Evolutionary conservation across 2,329 filamentous ascomycete species (phyloP).

Genomic region (Cercospora sesami): DNA sequence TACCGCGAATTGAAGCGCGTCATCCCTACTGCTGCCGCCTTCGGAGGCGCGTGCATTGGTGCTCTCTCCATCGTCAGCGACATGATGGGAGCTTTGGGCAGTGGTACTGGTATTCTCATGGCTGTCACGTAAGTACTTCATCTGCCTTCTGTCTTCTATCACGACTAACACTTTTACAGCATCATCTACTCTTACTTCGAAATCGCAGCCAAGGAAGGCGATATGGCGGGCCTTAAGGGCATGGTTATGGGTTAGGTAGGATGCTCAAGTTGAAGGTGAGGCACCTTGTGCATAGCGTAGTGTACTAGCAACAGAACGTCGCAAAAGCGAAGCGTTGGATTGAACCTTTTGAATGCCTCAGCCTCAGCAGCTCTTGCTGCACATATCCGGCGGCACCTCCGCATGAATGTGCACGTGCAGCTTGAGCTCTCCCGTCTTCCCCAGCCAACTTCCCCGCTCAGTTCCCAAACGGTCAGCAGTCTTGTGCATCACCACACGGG

Average conservation of each 20-base stretch:
- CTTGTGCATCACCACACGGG: constrained; percentile 16
- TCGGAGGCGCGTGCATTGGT: constrained; percentile 98
- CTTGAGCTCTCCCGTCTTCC: constrained; percentile 9
- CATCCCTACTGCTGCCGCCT: constrained; percentile 95
- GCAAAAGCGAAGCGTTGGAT: constrained; percentile 4
- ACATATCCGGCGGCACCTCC: neutral
- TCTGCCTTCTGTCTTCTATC: neutral
- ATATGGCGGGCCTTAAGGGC: constrained; percentile 75
- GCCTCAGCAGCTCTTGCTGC: neutral
- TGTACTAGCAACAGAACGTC: constrained; percentile 17
- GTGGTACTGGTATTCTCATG: constrained; percentile 94
- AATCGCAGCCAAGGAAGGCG: constrained; percentile 97
- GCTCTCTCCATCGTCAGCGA: constrained; percentile 93
- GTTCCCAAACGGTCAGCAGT: constrained; percentile 21
- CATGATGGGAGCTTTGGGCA: constrained; percentile 91
- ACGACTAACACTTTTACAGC: constrained; percentile 51
- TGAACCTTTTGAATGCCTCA: neutral
- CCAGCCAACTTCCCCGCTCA: constrained; percentile 13
- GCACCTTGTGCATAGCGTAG: constrained; percentile 25
- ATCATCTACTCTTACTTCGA: constrained; percentile 99
- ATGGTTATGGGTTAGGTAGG: constrained; percentile 56
- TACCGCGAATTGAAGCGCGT: constrained; percentile 99
- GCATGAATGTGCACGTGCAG: neutral
- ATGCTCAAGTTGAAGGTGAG: constrained; percentile 28
- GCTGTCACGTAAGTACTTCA: constrained; percentile 83